A percentile compares a stretch with the other conserved stretches of the same genome.
Conservation (phyloP, 768 basidiomycete genomes). For the Lepiota subincarnata region DNA sequence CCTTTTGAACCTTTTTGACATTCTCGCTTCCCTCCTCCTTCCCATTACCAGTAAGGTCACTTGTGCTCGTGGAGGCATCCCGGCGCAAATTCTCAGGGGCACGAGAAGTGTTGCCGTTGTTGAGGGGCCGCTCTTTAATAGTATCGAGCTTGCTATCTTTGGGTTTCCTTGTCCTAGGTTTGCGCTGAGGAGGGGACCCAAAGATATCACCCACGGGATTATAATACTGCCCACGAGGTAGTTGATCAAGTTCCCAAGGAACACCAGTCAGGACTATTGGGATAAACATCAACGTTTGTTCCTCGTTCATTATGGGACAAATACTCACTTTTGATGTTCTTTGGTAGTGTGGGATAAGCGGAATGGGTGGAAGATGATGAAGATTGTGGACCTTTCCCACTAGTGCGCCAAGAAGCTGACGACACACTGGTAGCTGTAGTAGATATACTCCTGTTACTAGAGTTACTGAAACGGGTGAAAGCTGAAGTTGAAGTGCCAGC, state of each 20-base stretch:
- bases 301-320: not conserved
- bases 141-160: slow-evolving; percentile 70
- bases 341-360: slow-evolving; percentile 38
- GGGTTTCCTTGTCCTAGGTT: slow-evolving; percentile 61
- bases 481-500: slow-evolving; percentile 65
- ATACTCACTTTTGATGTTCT: slow-evolving; percentile 80
- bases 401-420: slow-evolving; percentile 67
- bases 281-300: slow-evolving; percentile 9
- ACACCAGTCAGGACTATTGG: slow-evolving; percentile 67
- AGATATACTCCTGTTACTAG: slow-evolving; percentile 67
- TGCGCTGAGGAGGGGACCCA: slow-evolving; percentile 56
- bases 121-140: slow-evolving; percentile 64
- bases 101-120: slow-evolving; percentile 25
- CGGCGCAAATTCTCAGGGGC: slow-evolving; percentile 44
- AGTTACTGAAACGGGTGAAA: slow-evolving; percentile 79
- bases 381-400: slow-evolving; percentile 32
- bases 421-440: slow-evolving; percentile 82
- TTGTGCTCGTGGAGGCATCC: slow-evolving; percentile 74
- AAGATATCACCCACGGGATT: slow-evolving; percentile 63
- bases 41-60: slow-evolving; percentile 51
- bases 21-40: slow-evolving; percentile 37
- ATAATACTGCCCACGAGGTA: slow-evolving; percentile 61
- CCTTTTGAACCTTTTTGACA: slow-evolving; percentile 77
- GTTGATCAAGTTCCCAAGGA: slow-evolving; percentile 68
- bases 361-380: slow-evolving; percentile 25